These are phyloP conservation scores for Aspergillus sclerotiicarbonarius DNA, from an alignment of 495 filamentous ascomycete species.

Conservation along the genomic window DNA sequence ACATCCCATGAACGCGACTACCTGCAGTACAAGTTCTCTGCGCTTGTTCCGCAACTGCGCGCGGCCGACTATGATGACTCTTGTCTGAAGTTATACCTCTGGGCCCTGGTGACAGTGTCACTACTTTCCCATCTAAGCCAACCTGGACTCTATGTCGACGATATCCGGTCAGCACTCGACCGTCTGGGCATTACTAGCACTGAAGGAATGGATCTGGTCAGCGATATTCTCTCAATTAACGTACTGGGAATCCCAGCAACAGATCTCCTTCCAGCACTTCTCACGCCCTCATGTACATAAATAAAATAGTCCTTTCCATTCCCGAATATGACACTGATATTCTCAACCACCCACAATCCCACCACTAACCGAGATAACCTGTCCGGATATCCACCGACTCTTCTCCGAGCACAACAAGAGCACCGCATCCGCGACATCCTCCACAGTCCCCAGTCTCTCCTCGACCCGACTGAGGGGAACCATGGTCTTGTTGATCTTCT, in stretches of 20 bases:
- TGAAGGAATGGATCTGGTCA: neutral
- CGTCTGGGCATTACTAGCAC: neutral
- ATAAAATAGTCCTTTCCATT: neutral
- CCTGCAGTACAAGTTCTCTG: neutral
- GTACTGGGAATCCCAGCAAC: neutral
- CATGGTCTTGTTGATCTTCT: neutral
- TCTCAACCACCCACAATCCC: conserved; percentile 6
- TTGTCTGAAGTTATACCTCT: neutral
- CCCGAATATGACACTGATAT: neutral
- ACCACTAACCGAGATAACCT: conserved; percentile 2
- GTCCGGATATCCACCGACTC: conserved; percentile 1
- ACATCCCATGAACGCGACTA: neutral
- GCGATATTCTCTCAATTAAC: neutral
- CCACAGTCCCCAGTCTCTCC: neutral
- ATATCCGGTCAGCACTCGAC: neutral
- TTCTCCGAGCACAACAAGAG: conserved; percentile 1
- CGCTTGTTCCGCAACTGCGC: neutral
- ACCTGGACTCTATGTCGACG: neutral
- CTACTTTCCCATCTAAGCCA: neutral
- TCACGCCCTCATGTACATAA: neutral
- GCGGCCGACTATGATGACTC: neutral
- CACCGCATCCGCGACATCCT: conserved; percentile 4
- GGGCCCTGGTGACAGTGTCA: neutral
- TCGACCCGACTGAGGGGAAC: neutral
- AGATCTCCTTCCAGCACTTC: neutral